Base-by-base conservation (phyloP, 2,329 filamentous ascomycete species). In the Claviceps digitariae region DNA sequence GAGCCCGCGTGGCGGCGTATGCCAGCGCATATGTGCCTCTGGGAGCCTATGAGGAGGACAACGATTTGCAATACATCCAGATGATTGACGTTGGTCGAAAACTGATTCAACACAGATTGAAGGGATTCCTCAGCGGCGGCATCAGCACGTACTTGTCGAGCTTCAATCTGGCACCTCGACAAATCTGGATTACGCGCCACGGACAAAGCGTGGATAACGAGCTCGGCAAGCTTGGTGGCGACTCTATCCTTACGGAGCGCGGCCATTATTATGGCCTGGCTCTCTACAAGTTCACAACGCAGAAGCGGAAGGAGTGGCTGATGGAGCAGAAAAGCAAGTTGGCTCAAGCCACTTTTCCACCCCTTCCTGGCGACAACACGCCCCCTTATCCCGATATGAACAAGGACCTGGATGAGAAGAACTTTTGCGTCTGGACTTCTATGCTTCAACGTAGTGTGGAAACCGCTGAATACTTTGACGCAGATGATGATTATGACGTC, bases 21-120 rank as follows among this genome's bases (percentile, higher is more conserved):
- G 89, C 96, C 67, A 94, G 90, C 63, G 90, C 89, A 17, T 98
- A 98, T 63, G 83, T 91, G 7, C 87, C 93, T 0, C 75, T 98
- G 1, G 93, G 93, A 34, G 81, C 90, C 44, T 94, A 89, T 58
- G 93, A 98, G 66, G 93, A 98, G 69, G 78, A 86, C 23, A 79
- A 94, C 63, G 84, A 90, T 61, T 85, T 96, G 79, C 87, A 94
- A 56, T 98, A 95, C 65, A 94, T 98, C 58, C 89, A 88, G 74
- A 95, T 97, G 86, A 88, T 97, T 58, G 93, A 98, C 67, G 93
- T 98, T 2, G 93, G 93, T 44, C 83, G 91, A 56, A 98, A 98
- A 69, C 79, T 97, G 56, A 83, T 97, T 45, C 87, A 91, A 48
- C 87, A 95, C 66, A 87, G 93, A 57, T 83, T 96, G 56, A 86